Base-by-base conservation (phyloP, 176 grass and related monocot species). In the Typha latifolia region DNA sequence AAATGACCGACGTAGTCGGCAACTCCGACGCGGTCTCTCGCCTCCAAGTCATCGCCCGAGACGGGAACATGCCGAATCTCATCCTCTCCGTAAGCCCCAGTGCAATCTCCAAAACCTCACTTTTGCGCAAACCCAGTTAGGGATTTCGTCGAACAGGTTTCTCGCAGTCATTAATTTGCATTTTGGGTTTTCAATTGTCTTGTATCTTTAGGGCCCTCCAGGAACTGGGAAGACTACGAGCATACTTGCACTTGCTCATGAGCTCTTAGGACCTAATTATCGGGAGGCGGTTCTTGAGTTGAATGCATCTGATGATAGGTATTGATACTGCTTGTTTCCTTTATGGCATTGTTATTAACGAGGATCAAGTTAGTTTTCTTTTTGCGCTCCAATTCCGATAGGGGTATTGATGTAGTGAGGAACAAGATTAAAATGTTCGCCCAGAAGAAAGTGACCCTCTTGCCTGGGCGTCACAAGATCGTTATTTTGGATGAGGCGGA, bases 401-500 rank as follows among this genome's bases (percentile, higher is more conserved):
- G 94, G 80, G 94, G 94, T 1, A 81, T 99, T 65, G 94, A 93
- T 74, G 94, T 99, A 24, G 94, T 99, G 51, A 52, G 94, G 73
- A 99, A 93, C 86, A 99, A 93, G 81, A 99, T 99, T 20, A 99
- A 99, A 76, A 99, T 99, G 94, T 99, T 99, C 71, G 89, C 89
- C 0, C 94, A 99, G 81, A 99, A 93, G 89, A 99, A 90, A 76
- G 89, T 99, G 51, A 99, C 89, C 1, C 79, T 99, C 67, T 82
- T 84, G 6, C 86, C 94, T 0, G 88, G 85, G 12, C 68, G 83
- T 52, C 94, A 99, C 79, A 99, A 99, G 76, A 74, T 99, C 14
- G 79, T 99, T 12, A 93, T 93, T 74, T 63, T 99, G 79, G 94
- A 99, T 65, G 94, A 99, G 73, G 94, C 94, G 0, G 94, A 99